Conservation (phyloP, 257 asterid genomes). For the Echium plantagineum region DNA sequence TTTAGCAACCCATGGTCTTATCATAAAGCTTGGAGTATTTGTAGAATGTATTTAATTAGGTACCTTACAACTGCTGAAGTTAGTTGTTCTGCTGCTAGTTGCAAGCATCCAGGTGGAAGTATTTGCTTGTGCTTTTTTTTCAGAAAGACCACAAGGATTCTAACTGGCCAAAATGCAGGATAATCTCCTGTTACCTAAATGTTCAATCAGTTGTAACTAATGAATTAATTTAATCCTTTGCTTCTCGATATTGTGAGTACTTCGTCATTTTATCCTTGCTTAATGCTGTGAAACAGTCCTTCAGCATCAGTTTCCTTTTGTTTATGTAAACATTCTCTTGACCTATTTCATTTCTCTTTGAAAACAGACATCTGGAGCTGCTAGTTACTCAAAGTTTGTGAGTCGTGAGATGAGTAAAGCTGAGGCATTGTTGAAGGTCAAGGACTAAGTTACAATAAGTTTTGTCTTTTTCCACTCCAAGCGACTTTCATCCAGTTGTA, state of each 20-base stretch:
- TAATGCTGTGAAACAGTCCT: background rate
- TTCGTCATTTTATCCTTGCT: background rate
- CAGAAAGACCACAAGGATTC: background rate
- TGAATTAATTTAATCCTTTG: background rate
- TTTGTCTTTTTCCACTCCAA: conserved; percentile 1
- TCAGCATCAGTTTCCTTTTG: background rate
- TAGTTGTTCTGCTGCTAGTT: background rate
- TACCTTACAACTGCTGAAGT: background rate
- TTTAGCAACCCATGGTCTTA: background rate
- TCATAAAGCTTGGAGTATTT: background rate
- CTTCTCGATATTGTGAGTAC: background rate
- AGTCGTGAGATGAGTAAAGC: conserved; percentile 99
- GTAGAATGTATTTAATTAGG: background rate
- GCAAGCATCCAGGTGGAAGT: too few species aligned
- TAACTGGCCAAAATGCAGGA: background rate
- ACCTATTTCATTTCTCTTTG: conserved; percentile 11
- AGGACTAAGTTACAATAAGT: conserved; percentile 6
- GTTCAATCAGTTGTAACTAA: background rate
- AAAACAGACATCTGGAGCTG: conserved; percentile 65
- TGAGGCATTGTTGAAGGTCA: conserved; percentile 88
- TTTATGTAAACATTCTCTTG: background rate
- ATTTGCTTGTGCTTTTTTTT: too few species aligned
- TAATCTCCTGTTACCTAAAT: background rate
- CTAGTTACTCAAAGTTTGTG: conserved; percentile 88
- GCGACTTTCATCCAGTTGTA: conserved; percentile 7